These are phyloP conservation scores for Plantago major DNA, from an alignment of 257 asterid species.

Conservation along the genomic window DNA sequence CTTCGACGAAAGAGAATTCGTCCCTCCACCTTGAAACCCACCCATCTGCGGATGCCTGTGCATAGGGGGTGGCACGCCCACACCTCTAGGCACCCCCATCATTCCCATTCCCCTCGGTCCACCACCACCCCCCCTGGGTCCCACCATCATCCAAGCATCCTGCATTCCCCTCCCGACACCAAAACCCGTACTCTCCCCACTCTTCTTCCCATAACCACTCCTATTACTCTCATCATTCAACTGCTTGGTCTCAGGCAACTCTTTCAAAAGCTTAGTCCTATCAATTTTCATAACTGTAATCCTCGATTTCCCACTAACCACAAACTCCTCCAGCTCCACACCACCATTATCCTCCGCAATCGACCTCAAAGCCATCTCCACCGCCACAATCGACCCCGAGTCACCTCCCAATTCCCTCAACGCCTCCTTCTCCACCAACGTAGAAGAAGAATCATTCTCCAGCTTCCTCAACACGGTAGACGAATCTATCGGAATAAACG, in stretches of 20 bases:
- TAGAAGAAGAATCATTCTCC: constrained; percentile 67
- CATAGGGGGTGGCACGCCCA: constrained; percentile 92
- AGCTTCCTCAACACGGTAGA: constrained; percentile 74
- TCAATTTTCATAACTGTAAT: constrained; percentile 81
- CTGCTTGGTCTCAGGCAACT: constrained; percentile 78
- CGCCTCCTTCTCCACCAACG: constrained; percentile 57
- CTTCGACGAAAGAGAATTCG: constrained; percentile 46
- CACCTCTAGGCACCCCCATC: constrained; percentile 87
- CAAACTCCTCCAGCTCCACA: constrained; percentile 77
- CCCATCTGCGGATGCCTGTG: constrained; percentile 56
- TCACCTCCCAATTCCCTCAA: constrained; percentile 90
- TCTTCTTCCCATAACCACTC: constrained; percentile 27
- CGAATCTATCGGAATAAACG: constrained; percentile 71
- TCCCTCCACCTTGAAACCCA: constrained; percentile 33
- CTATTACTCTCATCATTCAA: constrained; percentile 43
- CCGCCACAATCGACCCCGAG: constrained; percentile 63
- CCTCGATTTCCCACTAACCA: constrained; percentile 77
- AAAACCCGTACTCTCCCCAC: constrained; percentile 19
- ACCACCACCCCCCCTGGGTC: constrained; percentile 61
- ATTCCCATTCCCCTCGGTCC: constrained; percentile 80
- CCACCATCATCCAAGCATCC: constrained; percentile 77
- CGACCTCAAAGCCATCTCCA: constrained; percentile 85
- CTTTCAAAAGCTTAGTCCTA: constrained; percentile 71
- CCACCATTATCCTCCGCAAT: constrained; percentile 91
- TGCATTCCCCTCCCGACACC: constrained; percentile 33